phyloP scores from a whole-genome alignment of 306 rosid genomes.

The Trifolium repens region DNA sequence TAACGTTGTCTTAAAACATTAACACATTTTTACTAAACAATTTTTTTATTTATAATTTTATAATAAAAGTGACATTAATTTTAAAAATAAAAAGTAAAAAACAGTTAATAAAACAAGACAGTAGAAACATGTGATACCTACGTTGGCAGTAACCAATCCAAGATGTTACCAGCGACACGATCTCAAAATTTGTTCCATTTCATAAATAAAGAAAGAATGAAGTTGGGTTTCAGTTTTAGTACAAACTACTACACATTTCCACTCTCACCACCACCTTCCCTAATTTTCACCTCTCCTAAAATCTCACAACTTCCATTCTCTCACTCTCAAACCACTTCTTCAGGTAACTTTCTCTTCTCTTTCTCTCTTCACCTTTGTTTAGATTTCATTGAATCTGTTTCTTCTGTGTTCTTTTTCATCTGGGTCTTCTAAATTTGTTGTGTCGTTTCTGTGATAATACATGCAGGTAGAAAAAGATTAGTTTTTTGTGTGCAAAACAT shows the following conservation, averaged over 20 bases:
- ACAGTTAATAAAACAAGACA: too few relatives aligned
- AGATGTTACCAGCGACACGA: neutral
- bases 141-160: neutral
- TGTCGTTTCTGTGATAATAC: neutral
- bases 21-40: too few relatives aligned
- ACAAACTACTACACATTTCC: conserved; percentile 28
- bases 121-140: neutral
- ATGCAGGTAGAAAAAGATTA: conserved; percentile 51
- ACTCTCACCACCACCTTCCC: conserved; percentile 18
- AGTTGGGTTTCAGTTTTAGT: conserved; percentile 30
- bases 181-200: neutral
- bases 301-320: conserved; percentile 8
- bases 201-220: conserved; percentile 35
- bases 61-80: too few relatives aligned
- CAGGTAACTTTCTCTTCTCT: conserved; percentile 42
- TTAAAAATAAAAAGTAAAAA: too few relatives aligned
- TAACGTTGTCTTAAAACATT: too few relatives aligned
- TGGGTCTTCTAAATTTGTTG: conserved; percentile 12
- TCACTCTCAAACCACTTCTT: conserved; percentile 15
- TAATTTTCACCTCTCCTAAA: conserved; percentile 15
- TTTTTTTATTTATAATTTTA: too few relatives aligned
- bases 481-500: conserved; percentile 45
- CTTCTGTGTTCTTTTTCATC: neutral
- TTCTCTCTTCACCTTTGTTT: neutral
- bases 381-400: neutral